Conservation (phyloP, 441 rosid species). For the Lepidium campestre region DNA sequence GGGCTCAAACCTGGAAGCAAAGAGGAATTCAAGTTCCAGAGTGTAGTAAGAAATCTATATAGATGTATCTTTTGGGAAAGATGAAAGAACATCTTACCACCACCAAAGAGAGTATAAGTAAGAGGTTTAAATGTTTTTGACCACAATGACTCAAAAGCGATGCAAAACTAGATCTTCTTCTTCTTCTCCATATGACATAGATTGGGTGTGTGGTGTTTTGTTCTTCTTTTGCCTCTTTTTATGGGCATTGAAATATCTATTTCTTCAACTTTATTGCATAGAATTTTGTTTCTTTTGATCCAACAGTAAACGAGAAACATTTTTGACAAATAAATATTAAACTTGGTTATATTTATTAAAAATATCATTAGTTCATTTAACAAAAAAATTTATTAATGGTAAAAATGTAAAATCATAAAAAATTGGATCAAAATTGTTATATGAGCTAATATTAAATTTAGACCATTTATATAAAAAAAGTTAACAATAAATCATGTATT, state of each 20-base stretch:
- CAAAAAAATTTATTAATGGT: no score
- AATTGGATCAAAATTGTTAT: no score
- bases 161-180: slow-evolving; percentile 1
- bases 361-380: no score
- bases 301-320: no score
- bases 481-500: no score
- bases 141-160: slow-evolving; percentile 8
- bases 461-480: no score
- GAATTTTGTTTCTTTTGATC: no score
- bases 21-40: slow-evolving; percentile 31
- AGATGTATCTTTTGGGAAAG: slow-evolving; percentile 13
- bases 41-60: slow-evolving; percentile 12
- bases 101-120: background rate
- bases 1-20: slow-evolving; percentile 61
- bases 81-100: slow-evolving; percentile 27
- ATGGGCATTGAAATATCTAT: slow-evolving; percentile 9
- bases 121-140: slow-evolving; percentile 5
- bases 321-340: no score
- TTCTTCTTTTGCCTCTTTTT: slow-evolving; percentile 22
- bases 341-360: no score
- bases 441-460: no score
- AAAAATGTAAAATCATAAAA: no score
- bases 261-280: no score
- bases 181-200: background rate
- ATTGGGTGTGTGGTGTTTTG: slow-evolving; percentile 8